Conservation (phyloP, 768 basidiomycete species). For the Lactarius sp. region DNA sequence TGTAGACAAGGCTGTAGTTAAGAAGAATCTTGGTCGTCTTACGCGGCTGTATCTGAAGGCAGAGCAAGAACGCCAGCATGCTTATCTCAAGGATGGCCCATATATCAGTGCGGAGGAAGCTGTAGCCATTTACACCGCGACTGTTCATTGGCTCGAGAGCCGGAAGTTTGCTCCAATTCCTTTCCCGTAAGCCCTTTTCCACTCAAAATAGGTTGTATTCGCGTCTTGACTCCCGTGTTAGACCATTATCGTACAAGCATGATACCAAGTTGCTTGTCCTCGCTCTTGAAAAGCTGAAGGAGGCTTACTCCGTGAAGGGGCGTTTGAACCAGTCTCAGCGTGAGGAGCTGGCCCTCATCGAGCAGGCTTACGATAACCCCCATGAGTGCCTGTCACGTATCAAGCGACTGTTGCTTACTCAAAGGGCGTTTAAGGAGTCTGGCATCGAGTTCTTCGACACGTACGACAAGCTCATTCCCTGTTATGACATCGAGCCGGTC, state of each 20-base stretch:
- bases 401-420: slow-evolving; percentile 93
- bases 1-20: slow-evolving; percentile 97
- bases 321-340: slow-evolving; percentile 97
- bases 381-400: slow-evolving; percentile 98
- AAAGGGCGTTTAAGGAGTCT: slow-evolving; percentile 97
- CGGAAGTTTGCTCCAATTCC: slow-evolving; percentile 98
- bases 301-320: slow-evolving; percentile 96
- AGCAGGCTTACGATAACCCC: slow-evolving; percentile 99
- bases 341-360: slow-evolving; percentile 95
- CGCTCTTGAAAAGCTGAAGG: slow-evolving; percentile 96
- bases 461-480: slow-evolving; percentile 96
- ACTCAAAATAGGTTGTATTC: background rate
- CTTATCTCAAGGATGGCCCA: slow-evolving; percentile 97
- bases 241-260: slow-evolving; percentile 96
- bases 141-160: slow-evolving; percentile 98
- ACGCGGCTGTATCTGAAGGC: slow-evolving; percentile 98
- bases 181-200: slow-evolving; percentile 68
- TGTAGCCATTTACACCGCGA: slow-evolving; percentile 97
- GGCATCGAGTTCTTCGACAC: slow-evolving; percentile 98
- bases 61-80: slow-evolving; percentile 98
- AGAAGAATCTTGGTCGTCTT: slow-evolving; percentile 97
- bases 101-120: slow-evolving; percentile 99
- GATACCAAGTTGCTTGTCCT: slow-evolving; percentile 97
- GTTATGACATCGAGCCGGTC: slow-evolving; percentile 98
- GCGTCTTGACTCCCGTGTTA: slow-evolving; percentile 28